These are phyloP conservation scores for Cyclanthera cordifolia DNA, from an alignment of 306 rosid species.

Conservation along the genomic window DNA sequence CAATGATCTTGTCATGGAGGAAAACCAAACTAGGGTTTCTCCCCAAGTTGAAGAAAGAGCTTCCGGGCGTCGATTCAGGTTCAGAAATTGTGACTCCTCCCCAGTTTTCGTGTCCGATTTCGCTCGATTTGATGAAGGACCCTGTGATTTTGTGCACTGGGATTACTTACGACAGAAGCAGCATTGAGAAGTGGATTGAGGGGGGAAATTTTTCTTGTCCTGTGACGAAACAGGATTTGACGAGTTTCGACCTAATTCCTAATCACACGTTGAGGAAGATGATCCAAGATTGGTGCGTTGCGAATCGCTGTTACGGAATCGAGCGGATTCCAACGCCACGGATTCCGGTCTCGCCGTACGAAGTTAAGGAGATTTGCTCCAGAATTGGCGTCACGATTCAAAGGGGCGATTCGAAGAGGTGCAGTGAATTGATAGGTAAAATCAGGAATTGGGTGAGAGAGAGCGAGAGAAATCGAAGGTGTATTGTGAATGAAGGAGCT, in stretches of 20 bases:
- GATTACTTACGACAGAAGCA: conserved; percentile 65
- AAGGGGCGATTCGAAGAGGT: conserved; percentile 26
- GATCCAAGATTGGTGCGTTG: conserved; percentile 87
- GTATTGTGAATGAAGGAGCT: conserved; percentile 32
- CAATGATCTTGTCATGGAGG: conserved; percentile 62
- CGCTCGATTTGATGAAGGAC: conserved; percentile 72
- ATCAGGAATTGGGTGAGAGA: conserved; percentile 61
- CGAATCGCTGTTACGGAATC: conserved; percentile 45
- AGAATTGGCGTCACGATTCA: conserved; percentile 24
- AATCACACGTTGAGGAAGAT: conserved; percentile 56
- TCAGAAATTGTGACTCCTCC: conserved; percentile 42
- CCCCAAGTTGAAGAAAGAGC: conserved; percentile 21
- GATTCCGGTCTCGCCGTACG: conserved; percentile 37
- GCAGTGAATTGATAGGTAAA: conserved; percentile 41
- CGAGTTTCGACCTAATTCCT: conserved; percentile 44
- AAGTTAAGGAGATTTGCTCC: conserved; percentile 34
- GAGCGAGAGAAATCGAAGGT: conserved; percentile 62
- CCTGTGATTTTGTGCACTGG: conserved; percentile 72
- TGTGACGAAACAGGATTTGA: conserved; percentile 42
- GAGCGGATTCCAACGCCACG: conserved; percentile 82
- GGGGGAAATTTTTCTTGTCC: conserved; percentile 59
- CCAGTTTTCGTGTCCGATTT: conserved; percentile 63
- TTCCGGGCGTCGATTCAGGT: conserved; percentile 24
- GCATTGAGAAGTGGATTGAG: conserved; percentile 80
- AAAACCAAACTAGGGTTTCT: conserved; percentile 34